These are phyloP conservation scores for Paramecium pentaurelia DNA, from an alignment of 73 alveolate species.

Conservation along the genomic window DNA sequence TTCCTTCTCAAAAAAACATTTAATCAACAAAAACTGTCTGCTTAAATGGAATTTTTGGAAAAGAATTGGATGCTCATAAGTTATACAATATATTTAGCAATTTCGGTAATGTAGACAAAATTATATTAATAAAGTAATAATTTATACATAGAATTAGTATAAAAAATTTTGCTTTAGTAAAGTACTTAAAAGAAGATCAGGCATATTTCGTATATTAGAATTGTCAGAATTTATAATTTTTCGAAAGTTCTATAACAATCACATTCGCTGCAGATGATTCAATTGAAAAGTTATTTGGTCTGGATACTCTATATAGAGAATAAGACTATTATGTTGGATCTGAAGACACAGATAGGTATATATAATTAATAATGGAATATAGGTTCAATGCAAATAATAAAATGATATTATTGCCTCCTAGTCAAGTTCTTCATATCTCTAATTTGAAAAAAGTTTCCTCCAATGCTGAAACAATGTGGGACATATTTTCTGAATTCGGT, in stretches of 20 bases:
- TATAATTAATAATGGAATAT: neutral
- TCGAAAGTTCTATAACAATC: neutral
- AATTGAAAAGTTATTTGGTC: constrained; percentile 6
- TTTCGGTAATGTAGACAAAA: constrained; percentile 41
- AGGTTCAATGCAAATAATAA: constrained; percentile 16
- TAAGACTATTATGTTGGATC: constrained; percentile 41
- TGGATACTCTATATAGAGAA: neutral
- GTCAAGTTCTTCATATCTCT: constrained; percentile 39
- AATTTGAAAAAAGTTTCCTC: constrained; percentile 2
- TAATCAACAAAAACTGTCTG: constrained; percentile 13
- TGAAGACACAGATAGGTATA: constrained; percentile 21
- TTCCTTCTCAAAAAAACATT: neutral
- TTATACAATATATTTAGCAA: constrained; percentile 31
- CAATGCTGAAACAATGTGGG: constrained; percentile 53
- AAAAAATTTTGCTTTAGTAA: constrained; percentile 1
- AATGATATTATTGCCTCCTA: constrained; percentile 8
- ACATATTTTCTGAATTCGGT: constrained; percentile 22
- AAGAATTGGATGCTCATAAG: neutral
- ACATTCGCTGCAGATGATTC: constrained; percentile 40
- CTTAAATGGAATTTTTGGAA: neutral
- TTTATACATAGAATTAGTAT: neutral
- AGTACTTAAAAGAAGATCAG: constrained; percentile 25
- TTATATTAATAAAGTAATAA: neutral
- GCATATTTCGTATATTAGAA: constrained; percentile 17
- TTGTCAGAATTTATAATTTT: neutral